Evolutionary conservation across 768 basidiomycete genomes (phyloP).

Genomic region (Candolleomyces eurysporus): DNA sequence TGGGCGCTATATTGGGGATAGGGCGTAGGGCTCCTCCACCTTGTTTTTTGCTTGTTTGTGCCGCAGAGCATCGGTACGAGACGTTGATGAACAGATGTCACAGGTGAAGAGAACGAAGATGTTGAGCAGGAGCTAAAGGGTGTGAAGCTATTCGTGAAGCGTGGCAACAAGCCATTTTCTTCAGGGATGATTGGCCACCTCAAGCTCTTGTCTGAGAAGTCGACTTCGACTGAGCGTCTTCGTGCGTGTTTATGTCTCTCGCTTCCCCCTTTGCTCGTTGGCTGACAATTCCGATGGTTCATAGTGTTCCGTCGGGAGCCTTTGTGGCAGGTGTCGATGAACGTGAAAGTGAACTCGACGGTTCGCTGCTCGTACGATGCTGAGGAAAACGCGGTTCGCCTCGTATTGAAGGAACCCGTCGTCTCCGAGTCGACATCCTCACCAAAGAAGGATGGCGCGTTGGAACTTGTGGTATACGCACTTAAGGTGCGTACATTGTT

Average conservation of each 20-base stretch:
- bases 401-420: constrained; percentile 50
- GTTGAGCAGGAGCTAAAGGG: constrained; percentile 57
- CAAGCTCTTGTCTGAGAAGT: constrained; percentile 51
- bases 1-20: neutral
- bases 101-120: constrained; percentile 67
- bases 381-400: constrained; percentile 52
- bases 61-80: neutral
- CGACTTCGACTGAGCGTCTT: constrained; percentile 42
- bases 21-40: neutral
- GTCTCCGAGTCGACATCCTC: constrained; percentile 16
- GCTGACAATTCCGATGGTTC: neutral
- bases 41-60: constrained; percentile 5
- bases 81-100: constrained; percentile 33
- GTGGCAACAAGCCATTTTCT: constrained; percentile 54
- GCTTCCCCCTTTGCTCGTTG: neutral
- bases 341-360: constrained; percentile 51
- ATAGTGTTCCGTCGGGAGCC: constrained; percentile 72
- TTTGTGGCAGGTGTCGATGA: constrained; percentile 69
- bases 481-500: constrained; percentile 45
- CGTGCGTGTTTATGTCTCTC: constrained; percentile 34
- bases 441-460: constrained; percentile 4
- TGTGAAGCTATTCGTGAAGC: constrained; percentile 57
- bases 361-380: constrained; percentile 59
- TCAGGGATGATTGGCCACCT: constrained; percentile 60
- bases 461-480: constrained; percentile 59